Percentiles rank a stretch among this genome's conserved stretches.
phyloP scores from a whole-genome alignment of 768 basidiomycete genomes.

The Astraeus odoratus region DNA sequence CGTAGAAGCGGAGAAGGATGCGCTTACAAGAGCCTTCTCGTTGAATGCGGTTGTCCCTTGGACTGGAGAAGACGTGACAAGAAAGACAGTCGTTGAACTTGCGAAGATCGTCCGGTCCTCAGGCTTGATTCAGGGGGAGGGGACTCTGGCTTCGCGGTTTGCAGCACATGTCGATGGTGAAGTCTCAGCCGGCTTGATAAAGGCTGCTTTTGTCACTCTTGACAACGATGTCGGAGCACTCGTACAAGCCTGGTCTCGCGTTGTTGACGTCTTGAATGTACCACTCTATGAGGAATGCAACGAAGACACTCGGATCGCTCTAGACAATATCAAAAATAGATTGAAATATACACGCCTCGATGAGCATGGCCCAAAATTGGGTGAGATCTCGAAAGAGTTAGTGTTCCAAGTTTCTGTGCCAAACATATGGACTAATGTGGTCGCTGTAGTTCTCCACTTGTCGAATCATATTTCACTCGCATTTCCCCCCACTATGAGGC shows the following conservation, averaged over 20 bases:
- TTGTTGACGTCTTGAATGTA: slow-evolving; percentile 86
- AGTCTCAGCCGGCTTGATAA: slow-evolving; percentile 68
- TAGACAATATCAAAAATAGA: slow-evolving; percentile 70
- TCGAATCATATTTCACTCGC: slow-evolving; percentile 91
- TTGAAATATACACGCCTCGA: slow-evolving; percentile 79
- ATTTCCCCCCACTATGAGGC: slow-evolving; percentile 49
- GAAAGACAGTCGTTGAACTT: slow-evolving; percentile 57
- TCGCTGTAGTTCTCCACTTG: slow-evolving; percentile 62
- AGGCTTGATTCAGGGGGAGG: slow-evolving; percentile 52
- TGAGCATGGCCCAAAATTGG: slow-evolving; percentile 73
- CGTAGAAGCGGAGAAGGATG: slow-evolving; percentile 50
- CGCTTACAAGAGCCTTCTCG: slow-evolving; percentile 34
- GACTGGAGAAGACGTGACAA: slow-evolving; percentile 51
- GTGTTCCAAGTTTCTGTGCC: slow-evolving; percentile 26
- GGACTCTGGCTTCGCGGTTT: slow-evolving; percentile 58
- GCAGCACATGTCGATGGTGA: slow-evolving; percentile 55
- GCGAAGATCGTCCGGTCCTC: slow-evolving; percentile 53
- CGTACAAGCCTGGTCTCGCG: slow-evolving; percentile 62
- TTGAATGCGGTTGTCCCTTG: slow-evolving; percentile 42
- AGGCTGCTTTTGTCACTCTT: slow-evolving; percentile 54
- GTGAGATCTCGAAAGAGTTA: slow-evolving; percentile 73
- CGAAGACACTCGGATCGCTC: slow-evolving; percentile 67
- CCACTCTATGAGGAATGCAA: slow-evolving; percentile 84
- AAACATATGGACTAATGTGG: slow-evolving; percentile 1
- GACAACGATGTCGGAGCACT: slow-evolving; percentile 43